phyloP scores from a whole-genome alignment of 2,329 filamentous ascomycete genomes.

The Fusarium liriodendri region DNA sequence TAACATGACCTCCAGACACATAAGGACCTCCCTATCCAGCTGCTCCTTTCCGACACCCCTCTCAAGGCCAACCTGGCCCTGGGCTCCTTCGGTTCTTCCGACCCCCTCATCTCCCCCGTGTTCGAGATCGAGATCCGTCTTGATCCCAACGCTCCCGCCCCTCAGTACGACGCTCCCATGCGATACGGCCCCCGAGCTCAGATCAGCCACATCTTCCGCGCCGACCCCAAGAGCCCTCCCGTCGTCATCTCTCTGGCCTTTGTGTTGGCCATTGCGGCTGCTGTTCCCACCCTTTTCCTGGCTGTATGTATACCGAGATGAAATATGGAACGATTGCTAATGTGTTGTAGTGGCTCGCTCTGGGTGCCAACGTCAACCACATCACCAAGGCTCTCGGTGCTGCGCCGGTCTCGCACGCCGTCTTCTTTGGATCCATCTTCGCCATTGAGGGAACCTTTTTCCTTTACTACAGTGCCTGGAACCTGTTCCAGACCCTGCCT shows the following conservation, averaged over 20 bases:
- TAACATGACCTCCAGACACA: constrained; percentile 71
- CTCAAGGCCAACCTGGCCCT: constrained; percentile 86
- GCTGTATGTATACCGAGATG: constrained; percentile 63
- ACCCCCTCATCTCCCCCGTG: constrained; percentile 73
- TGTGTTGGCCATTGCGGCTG: constrained; percentile 75
- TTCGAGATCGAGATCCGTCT: constrained; percentile 79
- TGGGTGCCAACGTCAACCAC: constrained; percentile 88
- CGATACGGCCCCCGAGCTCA: constrained; percentile 87
- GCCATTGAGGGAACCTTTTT: constrained; percentile 93
- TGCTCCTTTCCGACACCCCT: constrained; percentile 74
- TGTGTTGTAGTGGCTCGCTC: constrained; percentile 74
- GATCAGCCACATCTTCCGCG: constrained; percentile 91
- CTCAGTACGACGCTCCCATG: constrained; percentile 73
- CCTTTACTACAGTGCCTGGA: constrained; percentile 94
- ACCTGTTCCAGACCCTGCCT: constrained; percentile 88
- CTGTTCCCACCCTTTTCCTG: constrained; percentile 78
- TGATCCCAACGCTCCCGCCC: constrained; percentile 70
- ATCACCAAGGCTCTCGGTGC: constrained; percentile 77
- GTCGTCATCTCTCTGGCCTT: constrained; percentile 84
- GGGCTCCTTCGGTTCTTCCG: constrained; percentile 83
- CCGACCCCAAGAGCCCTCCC: constrained; percentile 83
- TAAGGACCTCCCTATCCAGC: constrained; percentile 88
- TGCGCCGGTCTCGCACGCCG: constrained; percentile 82
- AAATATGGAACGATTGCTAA: constrained; percentile 31
- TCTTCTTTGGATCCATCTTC: constrained; percentile 89